Evolutionary conservation across 108 stramenopile species (phyloP).

Genomic region (Cyclotella cryptica): DNA sequence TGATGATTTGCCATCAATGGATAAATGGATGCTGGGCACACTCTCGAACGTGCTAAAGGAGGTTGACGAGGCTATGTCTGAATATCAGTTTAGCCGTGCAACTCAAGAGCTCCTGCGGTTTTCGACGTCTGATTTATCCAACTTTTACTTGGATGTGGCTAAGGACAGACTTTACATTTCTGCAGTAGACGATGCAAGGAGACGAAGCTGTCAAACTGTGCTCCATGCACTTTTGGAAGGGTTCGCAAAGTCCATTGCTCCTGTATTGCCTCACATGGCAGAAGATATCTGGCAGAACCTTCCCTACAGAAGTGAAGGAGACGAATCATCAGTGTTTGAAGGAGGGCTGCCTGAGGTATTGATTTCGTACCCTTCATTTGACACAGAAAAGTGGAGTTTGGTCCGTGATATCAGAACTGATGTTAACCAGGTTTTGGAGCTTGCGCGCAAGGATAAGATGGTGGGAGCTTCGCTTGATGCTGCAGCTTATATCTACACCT

Average conservation of each 20-base stretch:
- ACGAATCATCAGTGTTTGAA: slow-evolving; percentile 81
- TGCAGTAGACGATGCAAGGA: slow-evolving; percentile 80
- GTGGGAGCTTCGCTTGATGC: slow-evolving; percentile 90
- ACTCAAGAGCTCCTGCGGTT: slow-evolving; percentile 90
- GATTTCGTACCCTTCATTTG: slow-evolving; percentile 58
- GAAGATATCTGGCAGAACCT: slow-evolving; percentile 98
- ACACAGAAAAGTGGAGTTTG: slow-evolving; percentile 73
- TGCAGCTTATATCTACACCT: slow-evolving; percentile 76
- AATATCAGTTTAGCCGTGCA: slow-evolving; percentile 89
- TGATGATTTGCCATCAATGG: slow-evolving; percentile 89
- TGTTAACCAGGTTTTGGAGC: slow-evolving; percentile 87
- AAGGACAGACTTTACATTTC: slow-evolving; percentile 98
- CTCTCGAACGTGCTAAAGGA: slow-evolving; percentile 80
- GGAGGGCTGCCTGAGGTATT: slow-evolving; percentile 68
- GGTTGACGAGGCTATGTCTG: slow-evolving; percentile 87
- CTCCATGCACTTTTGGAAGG: slow-evolving; percentile 86
- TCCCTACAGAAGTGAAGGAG: slow-evolving; percentile 67
- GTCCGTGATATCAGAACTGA: slow-evolving; percentile 84
- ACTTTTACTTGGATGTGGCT: slow-evolving; percentile 97
- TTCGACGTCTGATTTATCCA: slow-evolving; percentile 91
- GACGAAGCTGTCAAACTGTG: slow-evolving; percentile 93
- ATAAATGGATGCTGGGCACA: slow-evolving; percentile 96
- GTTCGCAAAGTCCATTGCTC: slow-evolving; percentile 87
- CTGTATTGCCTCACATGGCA: slow-evolving; percentile 96
- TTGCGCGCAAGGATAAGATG: slow-evolving; percentile 85